phyloP scores from a whole-genome alignment of 108 stramenopile genomes.

The Schizochytrium sp. region DNA sequence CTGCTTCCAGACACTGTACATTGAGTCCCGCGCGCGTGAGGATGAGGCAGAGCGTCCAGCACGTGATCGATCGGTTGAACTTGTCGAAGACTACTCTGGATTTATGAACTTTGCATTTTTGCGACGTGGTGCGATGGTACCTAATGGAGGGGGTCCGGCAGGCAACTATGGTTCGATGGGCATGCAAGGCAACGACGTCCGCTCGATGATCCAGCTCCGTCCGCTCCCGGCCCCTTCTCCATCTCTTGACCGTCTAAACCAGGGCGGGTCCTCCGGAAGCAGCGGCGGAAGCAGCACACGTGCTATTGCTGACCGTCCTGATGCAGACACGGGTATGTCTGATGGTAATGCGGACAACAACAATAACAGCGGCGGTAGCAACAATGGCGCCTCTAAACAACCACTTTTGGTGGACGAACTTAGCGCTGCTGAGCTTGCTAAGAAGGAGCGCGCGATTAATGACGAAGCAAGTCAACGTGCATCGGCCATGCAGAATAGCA shows the following conservation, averaged over 20 bases:
- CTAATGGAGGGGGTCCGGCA: background rate
- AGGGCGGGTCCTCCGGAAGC: constrained; percentile 17
- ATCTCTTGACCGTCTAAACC: constrained; percentile 48
- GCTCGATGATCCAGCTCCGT: constrained; percentile 21
- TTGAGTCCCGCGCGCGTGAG: constrained; percentile 40
- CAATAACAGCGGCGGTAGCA: background rate
- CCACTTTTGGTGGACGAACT: constrained; percentile 37
- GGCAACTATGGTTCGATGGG: background rate
- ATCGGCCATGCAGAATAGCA: constrained; percentile 53
- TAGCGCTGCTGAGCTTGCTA: constrained; percentile 32
- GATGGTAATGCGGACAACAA: background rate
- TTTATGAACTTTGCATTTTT: constrained; percentile 48
- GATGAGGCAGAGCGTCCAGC: constrained; percentile 9
- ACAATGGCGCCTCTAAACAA: background rate
- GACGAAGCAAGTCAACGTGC: background rate
- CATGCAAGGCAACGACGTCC: constrained; percentile 5
- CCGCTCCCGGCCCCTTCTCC: constrained; percentile 23
- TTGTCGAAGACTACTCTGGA: constrained; percentile 46
- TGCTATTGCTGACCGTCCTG: constrained; percentile 15
- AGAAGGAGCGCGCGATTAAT: background rate
- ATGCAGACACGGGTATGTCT: constrained; percentile 8
- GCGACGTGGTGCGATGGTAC: constrained; percentile 41
- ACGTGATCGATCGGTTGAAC: background rate
- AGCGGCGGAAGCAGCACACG: constrained; percentile 22
- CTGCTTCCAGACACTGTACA: constrained; percentile 51